Evolutionary conservation across 768 basidiomycete species (phyloP).

Genomic region (Collybia sordida): DNA sequence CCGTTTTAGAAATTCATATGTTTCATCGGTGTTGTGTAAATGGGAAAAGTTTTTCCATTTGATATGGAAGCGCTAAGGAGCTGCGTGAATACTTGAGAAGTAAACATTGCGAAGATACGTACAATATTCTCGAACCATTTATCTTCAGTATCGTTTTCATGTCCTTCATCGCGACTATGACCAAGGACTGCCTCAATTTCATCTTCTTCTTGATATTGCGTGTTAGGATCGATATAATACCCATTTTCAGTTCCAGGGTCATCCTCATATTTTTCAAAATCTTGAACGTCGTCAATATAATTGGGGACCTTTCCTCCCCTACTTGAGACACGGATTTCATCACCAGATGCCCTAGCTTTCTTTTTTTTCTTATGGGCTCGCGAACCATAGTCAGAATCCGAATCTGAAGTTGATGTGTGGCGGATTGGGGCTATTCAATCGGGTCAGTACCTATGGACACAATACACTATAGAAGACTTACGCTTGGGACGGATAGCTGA

Average conservation of each 20-base stretch:
- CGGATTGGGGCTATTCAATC: slow-evolving; percentile 43
- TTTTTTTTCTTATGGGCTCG: slow-evolving; percentile 85
- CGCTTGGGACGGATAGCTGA: slow-evolving; percentile 58
- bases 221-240: slow-evolving; percentile 55
- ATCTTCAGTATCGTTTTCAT: slow-evolving; percentile 74
- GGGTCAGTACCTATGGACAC: slow-evolving; percentile 13
- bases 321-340: slow-evolving; percentile 79
- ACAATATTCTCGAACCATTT: slow-evolving; percentile 89
- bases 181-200: slow-evolving; percentile 92
- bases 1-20: slow-evolving; percentile 92
- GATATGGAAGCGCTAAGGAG: slow-evolving; percentile 87
- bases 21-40: slow-evolving; percentile 98
- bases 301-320: slow-evolving; percentile 79
- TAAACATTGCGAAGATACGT: slow-evolving; percentile 20
- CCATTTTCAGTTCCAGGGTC: slow-evolving; percentile 59
- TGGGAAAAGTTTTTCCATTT: slow-evolving; percentile 99
- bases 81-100: slow-evolving; percentile 12
- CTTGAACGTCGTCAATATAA: slow-evolving; percentile 80
- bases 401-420: slow-evolving; percentile 64
- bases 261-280: slow-evolving; percentile 70
- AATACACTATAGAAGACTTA: slow-evolving; percentile 25
- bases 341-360: slow-evolving; percentile 52
- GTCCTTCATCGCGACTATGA: slow-evolving; percentile 84
- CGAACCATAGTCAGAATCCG: slow-evolving; percentile 85
- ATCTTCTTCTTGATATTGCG: slow-evolving; percentile 66